A percentile compares a stretch with the other conserved stretches of the same genome.
These are phyloP conservation scores for Geotrichum aggregatum DNA, from an alignment of 1,139 yeast species.

Conservation along the genomic window DNA sequence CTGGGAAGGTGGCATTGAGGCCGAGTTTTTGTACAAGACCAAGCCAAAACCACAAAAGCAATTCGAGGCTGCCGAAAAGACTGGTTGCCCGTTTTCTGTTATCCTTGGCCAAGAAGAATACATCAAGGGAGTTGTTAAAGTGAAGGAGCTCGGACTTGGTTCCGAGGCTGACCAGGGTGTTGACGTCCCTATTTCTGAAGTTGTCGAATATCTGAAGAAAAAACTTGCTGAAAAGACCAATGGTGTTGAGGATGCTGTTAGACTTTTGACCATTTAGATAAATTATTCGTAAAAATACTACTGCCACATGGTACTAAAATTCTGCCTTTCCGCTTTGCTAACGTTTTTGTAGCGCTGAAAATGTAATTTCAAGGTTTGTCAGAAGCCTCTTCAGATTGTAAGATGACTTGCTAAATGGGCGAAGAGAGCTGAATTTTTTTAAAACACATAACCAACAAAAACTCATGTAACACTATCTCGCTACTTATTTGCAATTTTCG, in stretches of 20 bases:
- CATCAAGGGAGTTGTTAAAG: slow-evolving; percentile 72
- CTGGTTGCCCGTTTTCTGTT: slow-evolving; percentile 87
- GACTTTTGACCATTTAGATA: slow-evolving; percentile 24
- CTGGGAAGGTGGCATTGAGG: slow-evolving; percentile 85
- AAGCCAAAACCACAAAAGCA: slow-evolving; percentile 94
- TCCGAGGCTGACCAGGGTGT: slow-evolving; percentile 87
- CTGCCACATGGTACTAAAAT: no score
- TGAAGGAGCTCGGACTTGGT: slow-evolving; percentile 84
- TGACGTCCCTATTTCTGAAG: slow-evolving; percentile 56
- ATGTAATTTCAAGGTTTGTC: no score
- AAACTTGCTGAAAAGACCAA: slow-evolving; percentile 43
- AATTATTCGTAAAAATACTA: no score
- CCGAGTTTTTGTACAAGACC: slow-evolving; percentile 85
- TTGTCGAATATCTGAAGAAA: slow-evolving; percentile 53
- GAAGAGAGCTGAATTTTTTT: no score
- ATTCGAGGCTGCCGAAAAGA: slow-evolving; percentile 93
- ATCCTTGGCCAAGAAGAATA: slow-evolving; percentile 93
- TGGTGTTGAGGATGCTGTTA: slow-evolving; percentile 29
- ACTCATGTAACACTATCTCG: no score
- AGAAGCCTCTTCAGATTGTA: no score
- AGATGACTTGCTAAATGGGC: no score
- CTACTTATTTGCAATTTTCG: no score
- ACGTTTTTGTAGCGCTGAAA: no score
- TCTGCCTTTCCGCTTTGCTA: no score
- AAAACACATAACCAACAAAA: no score